Percentiles rank a stretch among this genome's conserved stretches.
phyloP scores from a whole-genome alignment of 1,284 basidiomycete genomes.

The Chiua sp. region DNA sequence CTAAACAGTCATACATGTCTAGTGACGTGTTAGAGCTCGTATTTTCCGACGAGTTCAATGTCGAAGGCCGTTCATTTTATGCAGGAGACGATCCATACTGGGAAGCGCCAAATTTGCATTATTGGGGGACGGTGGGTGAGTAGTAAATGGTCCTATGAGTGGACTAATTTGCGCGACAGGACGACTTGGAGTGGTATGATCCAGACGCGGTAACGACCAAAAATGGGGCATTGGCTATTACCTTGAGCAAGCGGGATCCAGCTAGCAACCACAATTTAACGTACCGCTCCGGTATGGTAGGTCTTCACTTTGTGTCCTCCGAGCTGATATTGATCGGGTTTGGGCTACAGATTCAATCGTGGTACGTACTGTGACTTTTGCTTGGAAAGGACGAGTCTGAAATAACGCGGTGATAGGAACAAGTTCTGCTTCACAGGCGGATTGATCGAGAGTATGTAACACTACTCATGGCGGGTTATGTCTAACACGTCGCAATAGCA shows the following conservation, averaged over 20 bases:
- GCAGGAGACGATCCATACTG: slow-evolving; percentile 63
- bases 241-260: slow-evolving; percentile 44
- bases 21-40: slow-evolving; percentile 57
- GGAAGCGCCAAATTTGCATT: slow-evolving; percentile 75
- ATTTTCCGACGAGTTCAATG: slow-evolving; percentile 75
- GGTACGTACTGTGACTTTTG: slow-evolving; percentile 48
- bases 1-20: slow-evolving; percentile 61
- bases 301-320: slow-evolving; percentile 1
- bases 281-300: slow-evolving; percentile 49
- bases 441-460: slow-evolving; percentile 63
- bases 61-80: slow-evolving; percentile 61
- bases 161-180: slow-evolving; percentile 25
- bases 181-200: slow-evolving; percentile 65
- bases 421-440: slow-evolving; percentile 89
- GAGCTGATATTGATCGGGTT: not conserved
- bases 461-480: slow-evolving; percentile 28
- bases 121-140: slow-evolving; percentile 57
- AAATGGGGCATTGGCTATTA: slow-evolving; percentile 68
- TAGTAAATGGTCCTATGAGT: not conserved
- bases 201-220: slow-evolving; percentile 67
- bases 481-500: slow-evolving; percentile 44
- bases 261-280: slow-evolving; percentile 58
- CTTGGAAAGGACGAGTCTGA: slow-evolving; percentile 42
- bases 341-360: slow-evolving; percentile 35
- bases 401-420: slow-evolving; percentile 46